Conservation (phyloP, 192 early-diverging fungal genomes). For the Blastocladiella britannica region DNA sequence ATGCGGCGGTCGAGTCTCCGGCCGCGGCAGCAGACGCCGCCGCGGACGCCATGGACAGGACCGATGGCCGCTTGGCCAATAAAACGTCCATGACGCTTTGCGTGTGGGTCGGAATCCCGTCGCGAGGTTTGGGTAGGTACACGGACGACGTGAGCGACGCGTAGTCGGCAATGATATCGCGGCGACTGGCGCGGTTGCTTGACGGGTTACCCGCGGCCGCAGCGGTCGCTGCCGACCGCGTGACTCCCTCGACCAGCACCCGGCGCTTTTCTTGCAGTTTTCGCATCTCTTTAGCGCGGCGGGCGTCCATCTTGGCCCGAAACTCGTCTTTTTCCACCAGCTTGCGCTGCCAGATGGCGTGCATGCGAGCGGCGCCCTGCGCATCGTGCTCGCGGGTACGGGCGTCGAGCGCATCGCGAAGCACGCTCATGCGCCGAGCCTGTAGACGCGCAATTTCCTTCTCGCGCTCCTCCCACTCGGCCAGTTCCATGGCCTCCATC, state of each 20-base stretch:
- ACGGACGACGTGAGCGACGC: conserved; percentile 20
- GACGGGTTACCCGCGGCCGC: no score
- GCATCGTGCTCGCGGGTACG: conserved; percentile 28
- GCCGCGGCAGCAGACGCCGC: no score
- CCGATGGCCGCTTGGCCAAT: no score
- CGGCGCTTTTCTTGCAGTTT: conserved; percentile 24
- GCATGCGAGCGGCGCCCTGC: conserved; percentile 21
- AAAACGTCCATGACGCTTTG: not conserved
- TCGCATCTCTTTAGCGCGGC: conserved; percentile 24
- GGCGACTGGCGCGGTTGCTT: no score
- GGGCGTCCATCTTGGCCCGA: conserved; percentile 22
- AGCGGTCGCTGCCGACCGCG: no score
- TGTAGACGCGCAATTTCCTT: conserved; percentile 30
- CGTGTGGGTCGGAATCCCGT: conserved; percentile 14
- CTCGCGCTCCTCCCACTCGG: conserved; percentile 37
- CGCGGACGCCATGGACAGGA: no score
- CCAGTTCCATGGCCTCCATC: conserved; percentile 44
- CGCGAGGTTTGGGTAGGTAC: conserved; percentile 21
- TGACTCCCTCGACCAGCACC: conserved; percentile 11
- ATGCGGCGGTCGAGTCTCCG: no score
- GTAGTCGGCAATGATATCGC: conserved; percentile 38
- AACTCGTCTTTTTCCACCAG: conserved; percentile 26
- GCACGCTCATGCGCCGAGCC: conserved; percentile 22
- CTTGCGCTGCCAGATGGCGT: conserved; percentile 34
- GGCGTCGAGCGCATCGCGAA: conserved; percentile 24